Percentiles rank a stretch among this genome's conserved stretches.
Conservation (phyloP, 495 filamentous ascomycete species). For the Penicillium soppii region DNA sequence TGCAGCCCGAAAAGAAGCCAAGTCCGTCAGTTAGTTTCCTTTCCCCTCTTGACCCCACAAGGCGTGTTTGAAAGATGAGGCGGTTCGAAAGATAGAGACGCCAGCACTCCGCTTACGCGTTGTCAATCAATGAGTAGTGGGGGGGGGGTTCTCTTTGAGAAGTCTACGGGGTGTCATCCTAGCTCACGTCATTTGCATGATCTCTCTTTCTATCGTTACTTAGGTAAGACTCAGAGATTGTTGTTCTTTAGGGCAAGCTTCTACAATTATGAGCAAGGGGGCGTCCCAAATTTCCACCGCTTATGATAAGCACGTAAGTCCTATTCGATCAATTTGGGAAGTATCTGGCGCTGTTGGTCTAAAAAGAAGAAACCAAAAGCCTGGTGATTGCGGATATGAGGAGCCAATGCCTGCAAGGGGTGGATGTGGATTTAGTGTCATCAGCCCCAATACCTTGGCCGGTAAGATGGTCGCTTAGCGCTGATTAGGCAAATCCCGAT, state of each 20-base stretch:
- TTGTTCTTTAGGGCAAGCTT: background rate
- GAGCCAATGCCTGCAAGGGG: conserved; percentile 8
- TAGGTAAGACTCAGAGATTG: background rate
- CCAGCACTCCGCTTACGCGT: background rate
- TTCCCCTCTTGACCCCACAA: background rate
- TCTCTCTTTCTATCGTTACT: too few relatives aligned
- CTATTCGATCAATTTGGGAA: background rate
- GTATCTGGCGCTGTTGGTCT: background rate
- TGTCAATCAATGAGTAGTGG: too few relatives aligned
- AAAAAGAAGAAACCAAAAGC: too few relatives aligned
- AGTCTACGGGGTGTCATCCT: too few relatives aligned
- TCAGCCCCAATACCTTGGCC: background rate
- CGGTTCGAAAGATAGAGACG: background rate
- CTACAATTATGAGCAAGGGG: background rate
- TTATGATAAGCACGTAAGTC: background rate
- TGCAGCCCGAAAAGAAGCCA: background rate
- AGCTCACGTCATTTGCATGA: too few relatives aligned
- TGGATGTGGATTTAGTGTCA: background rate
- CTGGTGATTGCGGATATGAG: background rate
- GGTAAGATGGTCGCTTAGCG: background rate
- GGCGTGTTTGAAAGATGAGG: background rate
- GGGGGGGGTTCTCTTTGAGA: too few relatives aligned
- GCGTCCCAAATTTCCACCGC: background rate
- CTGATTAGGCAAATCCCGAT: conserved; percentile 4
- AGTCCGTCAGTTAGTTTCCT: background rate